These are phyloP conservation scores for Fusarium dimerum DNA, from an alignment of 2,329 filamentous ascomycete genomes.

Conservation along the genomic window DNA sequence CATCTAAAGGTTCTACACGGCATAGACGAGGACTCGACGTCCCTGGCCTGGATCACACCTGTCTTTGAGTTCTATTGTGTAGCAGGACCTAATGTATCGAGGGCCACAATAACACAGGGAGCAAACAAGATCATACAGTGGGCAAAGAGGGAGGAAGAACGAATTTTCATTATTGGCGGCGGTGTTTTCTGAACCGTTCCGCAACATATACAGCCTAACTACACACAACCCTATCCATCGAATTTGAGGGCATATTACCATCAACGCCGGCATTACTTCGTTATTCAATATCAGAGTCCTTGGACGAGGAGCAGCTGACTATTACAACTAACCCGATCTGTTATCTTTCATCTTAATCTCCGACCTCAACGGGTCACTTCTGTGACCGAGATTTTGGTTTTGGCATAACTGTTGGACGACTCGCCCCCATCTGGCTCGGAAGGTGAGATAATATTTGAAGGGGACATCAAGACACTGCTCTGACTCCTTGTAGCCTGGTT, in stretches of 20 bases:
- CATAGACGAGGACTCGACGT: slow-evolving; percentile 72
- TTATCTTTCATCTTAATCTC: slow-evolving; percentile 11
- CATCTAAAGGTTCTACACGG: slow-evolving; percentile 86
- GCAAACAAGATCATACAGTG: slow-evolving; percentile 90
- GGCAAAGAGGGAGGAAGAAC: slow-evolving; percentile 88
- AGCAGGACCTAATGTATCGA: slow-evolving; percentile 71
- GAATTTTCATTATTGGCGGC: slow-evolving; percentile 96
- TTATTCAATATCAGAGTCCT: slow-evolving; percentile 17
- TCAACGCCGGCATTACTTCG: slow-evolving; percentile 28
- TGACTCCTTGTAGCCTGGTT: slow-evolving; percentile 12
- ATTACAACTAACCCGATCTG: slow-evolving; percentile 1
- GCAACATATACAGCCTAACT: slow-evolving; percentile 17
- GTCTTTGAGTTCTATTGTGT: slow-evolving; percentile 94
- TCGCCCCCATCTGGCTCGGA: slow-evolving; percentile 15
- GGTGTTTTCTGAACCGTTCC: slow-evolving; percentile 65
- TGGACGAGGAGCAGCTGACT: slow-evolving; percentile 3
- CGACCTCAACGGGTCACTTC: slow-evolving; percentile 9
- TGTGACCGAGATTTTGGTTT: slow-evolving; percentile 15
- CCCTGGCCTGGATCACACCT: slow-evolving; percentile 88
- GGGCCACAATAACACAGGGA: slow-evolving; percentile 72
- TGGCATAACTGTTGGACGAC: slow-evolving; percentile 9
- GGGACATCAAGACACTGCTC: slow-evolving; percentile 17
- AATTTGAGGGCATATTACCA: slow-evolving; percentile 17
- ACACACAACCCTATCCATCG: slow-evolving; percentile 17
- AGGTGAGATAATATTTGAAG: slow-evolving; percentile 17